Base-by-base conservation (phyloP, 2,329 filamentous ascomycete genomes). In the Ceratocystis smalleyi region DNA sequence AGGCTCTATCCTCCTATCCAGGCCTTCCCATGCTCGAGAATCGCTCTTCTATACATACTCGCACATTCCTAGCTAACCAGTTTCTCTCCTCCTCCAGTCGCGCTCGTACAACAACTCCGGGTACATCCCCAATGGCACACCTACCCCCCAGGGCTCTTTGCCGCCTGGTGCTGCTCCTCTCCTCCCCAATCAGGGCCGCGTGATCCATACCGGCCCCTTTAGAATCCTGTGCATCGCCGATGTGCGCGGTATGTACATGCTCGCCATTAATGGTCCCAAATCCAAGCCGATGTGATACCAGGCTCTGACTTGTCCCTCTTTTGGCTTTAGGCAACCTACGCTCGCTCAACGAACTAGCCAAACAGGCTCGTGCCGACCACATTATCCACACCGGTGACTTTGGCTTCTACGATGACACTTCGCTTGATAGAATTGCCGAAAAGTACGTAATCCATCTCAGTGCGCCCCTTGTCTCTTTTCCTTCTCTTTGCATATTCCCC, bases 351-450 rank as follows among this genome's bases (percentile, higher is more conserved):
- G 91, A 97, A 67, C 86, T 99, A 67, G 94, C 94, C 69, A 95
- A 89, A 76, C 88, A 94, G 73, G 92, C 94, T 68, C 88, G 88
- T 73, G 94, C 94, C 71, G 91, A 96, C 77, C 91, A 96, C 78
- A 96, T 99, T 75, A 91, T 99, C 72, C 94, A 99, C 77, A 99
- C 94, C 22, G 94, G 94, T 75, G 94, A 99, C 75, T 99, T 99
- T 74, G 94, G 94, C 68, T 99, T 99, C 78, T 99, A 99, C 78
- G 94, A 99, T 75, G 88, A 95, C 71, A 89, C 87, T 64, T 99
- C 94, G 43, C 79, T 99, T 69, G 92, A 97, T 72, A 87, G 94
- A 72, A 97, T 99, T 78, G 94, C 94, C 49, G 94, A 99, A 76
- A 99, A 99, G 90, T 95, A 77, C 79, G 85, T 67, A n/a, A n/a